A percentile compares a stretch with the other conserved stretches of the same genome.
These are phyloP conservation scores for Fusarium fracticaudum DNA, from an alignment of 2,329 filamentous ascomycete genomes.

Conservation along the genomic window DNA sequence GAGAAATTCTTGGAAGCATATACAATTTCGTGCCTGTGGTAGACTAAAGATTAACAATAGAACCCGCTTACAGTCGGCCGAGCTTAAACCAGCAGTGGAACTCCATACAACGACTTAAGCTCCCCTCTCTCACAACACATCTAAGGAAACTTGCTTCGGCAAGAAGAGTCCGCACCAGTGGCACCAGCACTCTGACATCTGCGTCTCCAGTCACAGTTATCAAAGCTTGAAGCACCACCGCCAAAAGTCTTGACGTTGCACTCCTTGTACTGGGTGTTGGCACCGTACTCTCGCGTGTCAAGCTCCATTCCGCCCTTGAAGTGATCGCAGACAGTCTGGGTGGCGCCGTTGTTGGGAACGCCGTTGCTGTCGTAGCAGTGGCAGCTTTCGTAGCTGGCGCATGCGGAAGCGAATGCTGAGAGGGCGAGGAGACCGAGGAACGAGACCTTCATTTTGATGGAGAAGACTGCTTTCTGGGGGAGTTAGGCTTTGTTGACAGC, in stretches of 20 bases:
- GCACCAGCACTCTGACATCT: background rate
- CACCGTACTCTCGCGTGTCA: background rate
- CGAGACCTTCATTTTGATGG: background rate
- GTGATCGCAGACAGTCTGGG: background rate
- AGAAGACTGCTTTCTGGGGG: fast-evolving
- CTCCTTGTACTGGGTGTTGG: background rate
- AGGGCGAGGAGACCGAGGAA: background rate
- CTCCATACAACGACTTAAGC: background rate
- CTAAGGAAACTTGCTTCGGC: background rate
- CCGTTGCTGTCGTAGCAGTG: background rate
- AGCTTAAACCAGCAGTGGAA: background rate
- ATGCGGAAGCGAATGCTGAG: background rate
- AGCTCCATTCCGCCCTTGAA: background rate
- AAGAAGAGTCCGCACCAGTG: background rate
- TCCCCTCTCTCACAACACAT: background rate
- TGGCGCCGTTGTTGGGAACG: background rate
- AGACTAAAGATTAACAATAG: background rate
- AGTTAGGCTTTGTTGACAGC: fast-evolving
- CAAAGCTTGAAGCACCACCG: background rate
- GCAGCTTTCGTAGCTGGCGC: background rate
- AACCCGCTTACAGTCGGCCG: background rate
- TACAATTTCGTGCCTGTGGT: too few relatives aligned
- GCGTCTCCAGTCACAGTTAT: background rate
- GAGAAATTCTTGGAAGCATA: background rate
- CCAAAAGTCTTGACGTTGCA: background rate